Percentiles rank a stretch among this genome's conserved stretches.
These are phyloP conservation scores for Hypoxylon sp. DNA, from an alignment of 2,329 filamentous ascomycete species.

Conservation along the genomic window DNA sequence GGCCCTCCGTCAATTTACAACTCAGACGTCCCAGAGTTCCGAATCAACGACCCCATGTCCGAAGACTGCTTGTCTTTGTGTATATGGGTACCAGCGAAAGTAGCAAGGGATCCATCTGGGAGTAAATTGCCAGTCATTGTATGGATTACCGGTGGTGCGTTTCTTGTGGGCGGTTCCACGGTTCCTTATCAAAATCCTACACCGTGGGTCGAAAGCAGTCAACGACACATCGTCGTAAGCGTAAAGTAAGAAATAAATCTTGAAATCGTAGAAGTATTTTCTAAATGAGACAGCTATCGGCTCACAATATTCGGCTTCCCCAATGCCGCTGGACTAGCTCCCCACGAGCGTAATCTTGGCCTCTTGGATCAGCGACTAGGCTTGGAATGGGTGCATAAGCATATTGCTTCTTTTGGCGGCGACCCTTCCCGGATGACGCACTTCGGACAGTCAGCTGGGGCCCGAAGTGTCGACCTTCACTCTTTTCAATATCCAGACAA, in stretches of 20 bases:
- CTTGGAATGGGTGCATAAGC: conserved; percentile 15
- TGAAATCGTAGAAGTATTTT: background rate
- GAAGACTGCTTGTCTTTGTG: conserved; percentile 1
- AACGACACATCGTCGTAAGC: conserved; percentile 17
- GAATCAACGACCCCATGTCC: background rate
- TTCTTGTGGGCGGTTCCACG: conserved; percentile 10
- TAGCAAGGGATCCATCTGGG: conserved; percentile 59
- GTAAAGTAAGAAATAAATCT: conserved; percentile 3
- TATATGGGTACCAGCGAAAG: conserved; percentile 51
- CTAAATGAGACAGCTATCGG: conserved; percentile 11
- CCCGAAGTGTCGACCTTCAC: conserved; percentile 12
- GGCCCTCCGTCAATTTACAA: conserved; percentile 1
- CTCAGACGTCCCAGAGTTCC: conserved; percentile 2
- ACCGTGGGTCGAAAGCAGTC: conserved; percentile 5
- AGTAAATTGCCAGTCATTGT: conserved; percentile 8
- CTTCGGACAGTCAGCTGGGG: conserved; percentile 13
- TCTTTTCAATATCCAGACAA: conserved; percentile 14
- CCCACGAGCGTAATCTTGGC: conserved; percentile 15
- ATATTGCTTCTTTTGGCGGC: conserved; percentile 15
- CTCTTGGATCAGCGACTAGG: conserved; percentile 13
- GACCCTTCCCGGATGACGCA: conserved; percentile 13
- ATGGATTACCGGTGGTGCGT: conserved; percentile 14
- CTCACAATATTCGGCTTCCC: conserved; percentile 18
- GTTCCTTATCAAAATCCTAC: conserved; percentile 12
- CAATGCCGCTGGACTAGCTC: conserved; percentile 6